phyloP scores from a whole-genome alignment of 768 basidiomycete genomes.

The Cystoderma amianthinum region DNA sequence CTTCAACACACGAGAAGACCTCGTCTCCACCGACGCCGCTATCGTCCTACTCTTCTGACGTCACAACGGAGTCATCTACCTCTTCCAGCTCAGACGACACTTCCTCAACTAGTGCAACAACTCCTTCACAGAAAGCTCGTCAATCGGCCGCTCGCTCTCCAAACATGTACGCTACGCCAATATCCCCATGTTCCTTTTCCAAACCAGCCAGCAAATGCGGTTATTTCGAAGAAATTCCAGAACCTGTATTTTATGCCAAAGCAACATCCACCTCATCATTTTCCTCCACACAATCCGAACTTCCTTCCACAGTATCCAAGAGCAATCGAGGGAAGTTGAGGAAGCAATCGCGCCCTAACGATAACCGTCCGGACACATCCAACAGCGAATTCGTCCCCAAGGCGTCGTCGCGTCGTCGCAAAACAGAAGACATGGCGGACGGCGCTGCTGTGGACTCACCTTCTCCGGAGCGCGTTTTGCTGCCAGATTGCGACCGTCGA shows the following conservation, averaged over 20 bases:
- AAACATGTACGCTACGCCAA: background rate
- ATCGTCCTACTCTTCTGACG: too few species aligned
- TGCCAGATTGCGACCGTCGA: slow-evolving; percentile 12
- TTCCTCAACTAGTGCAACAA: background rate
- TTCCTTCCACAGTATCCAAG: slow-evolving; percentile 4
- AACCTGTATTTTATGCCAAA: background rate
- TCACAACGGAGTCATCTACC: background rate
- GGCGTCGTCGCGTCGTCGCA: slow-evolving; percentile 5
- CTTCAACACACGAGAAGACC: slow-evolving; percentile 1
- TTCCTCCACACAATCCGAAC: background rate
- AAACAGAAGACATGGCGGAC: background rate
- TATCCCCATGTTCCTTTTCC: too few species aligned
- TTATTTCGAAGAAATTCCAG: too few species aligned
- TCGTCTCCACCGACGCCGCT: too few species aligned
- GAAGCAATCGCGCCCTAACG: slow-evolving; percentile 12
- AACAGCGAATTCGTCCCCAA: slow-evolving; percentile 10
- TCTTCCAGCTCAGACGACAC: background rate
- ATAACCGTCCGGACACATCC: slow-evolving; percentile 8
- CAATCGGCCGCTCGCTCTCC: background rate
- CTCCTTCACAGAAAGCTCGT: background rate
- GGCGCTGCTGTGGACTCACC: background rate
- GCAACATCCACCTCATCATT: background rate
- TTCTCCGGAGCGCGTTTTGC: background rate
- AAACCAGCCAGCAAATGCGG: too few species aligned
- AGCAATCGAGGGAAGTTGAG: slow-evolving; percentile 7